Conservation (phyloP, 129 eudicot species). For the Gnaphalium uliginosum region DNA sequence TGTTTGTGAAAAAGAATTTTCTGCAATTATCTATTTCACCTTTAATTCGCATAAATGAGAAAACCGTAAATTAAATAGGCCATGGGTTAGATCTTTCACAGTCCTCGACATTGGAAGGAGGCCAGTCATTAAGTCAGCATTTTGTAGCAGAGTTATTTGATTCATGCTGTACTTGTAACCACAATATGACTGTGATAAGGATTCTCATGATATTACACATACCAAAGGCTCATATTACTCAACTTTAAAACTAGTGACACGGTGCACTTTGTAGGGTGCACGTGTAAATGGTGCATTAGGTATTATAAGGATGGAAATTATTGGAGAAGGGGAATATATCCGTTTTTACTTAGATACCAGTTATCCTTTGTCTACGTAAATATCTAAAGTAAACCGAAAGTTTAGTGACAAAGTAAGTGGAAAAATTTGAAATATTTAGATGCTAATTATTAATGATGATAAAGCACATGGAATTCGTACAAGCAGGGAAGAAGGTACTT, state of each 20-base stretch:
- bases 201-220: slow-evolving; percentile 13
- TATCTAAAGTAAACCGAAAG: neutral
- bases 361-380: neutral
- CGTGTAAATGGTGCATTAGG: neutral
- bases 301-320: neutral
- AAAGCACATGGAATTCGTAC: slow-evolving; percentile 21
- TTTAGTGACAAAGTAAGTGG: slow-evolving; percentile 16
- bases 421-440: slow-evolving; percentile 12
- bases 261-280: slow-evolving; percentile 17
- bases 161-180: slow-evolving; percentile 14
- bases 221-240: slow-evolving; percentile 14
- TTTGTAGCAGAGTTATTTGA: neutral
- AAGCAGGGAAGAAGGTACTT: slow-evolving; percentile 7
- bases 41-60: neutral
- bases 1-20: neutral
- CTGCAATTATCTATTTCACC: neutral
- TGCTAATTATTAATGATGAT: slow-evolving; percentile 15
- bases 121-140: neutral
- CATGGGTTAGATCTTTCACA: neutral
- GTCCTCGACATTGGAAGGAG: neutral
- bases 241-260: slow-evolving; percentile 10
- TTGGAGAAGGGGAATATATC: slow-evolving; percentile 13
- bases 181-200: slow-evolving; percentile 13
- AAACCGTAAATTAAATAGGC: neutral
- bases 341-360: slow-evolving; percentile 5